A percentile compares a stretch with the other conserved stretches of the same genome.
These are phyloP conservation scores for Candida tallmaniae DNA, from an alignment of 805 yeast species.

Conservation along the genomic window DNA sequence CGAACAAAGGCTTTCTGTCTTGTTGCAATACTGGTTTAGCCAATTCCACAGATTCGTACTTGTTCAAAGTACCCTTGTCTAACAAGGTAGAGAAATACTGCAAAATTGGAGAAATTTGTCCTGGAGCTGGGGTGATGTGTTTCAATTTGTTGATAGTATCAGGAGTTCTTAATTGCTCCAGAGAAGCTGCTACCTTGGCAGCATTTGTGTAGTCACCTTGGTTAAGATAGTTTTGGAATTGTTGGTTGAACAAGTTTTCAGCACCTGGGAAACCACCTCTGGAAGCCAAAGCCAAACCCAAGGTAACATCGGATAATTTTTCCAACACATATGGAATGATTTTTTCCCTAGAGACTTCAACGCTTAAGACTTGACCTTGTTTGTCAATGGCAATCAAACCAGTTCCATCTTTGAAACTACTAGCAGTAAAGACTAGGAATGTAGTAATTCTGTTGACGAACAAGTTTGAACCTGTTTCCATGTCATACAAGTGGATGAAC, in stretches of 20 bases:
- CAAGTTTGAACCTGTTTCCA: conserved; percentile 87
- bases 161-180: conserved; percentile 88
- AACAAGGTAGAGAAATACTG: conserved; percentile 88
- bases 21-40: conserved; percentile 95
- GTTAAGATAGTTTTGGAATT: conserved; percentile 78
- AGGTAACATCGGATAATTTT: conserved; percentile 77
- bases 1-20: conserved; percentile 87
- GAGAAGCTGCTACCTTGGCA: conserved; percentile 94
- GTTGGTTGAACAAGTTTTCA: conserved; percentile 84
- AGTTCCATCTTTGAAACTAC: conserved; percentile 61
- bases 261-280: conserved; percentile 98
- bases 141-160: conserved; percentile 92
- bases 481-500: conserved; percentile 90
- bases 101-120: conserved; percentile 89
- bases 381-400: conserved; percentile 94
- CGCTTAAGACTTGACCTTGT: conserved; percentile 91
- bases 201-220: conserved; percentile 89
- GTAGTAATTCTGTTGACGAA: conserved; percentile 96
- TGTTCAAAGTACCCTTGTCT: conserved; percentile 89
- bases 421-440: conserved; percentile 89
- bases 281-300: conserved; percentile 85
- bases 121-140: conserved; percentile 86
- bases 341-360: conserved; percentile 78
- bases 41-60: conserved; percentile 89
- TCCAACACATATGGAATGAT: conserved; percentile 86